Evolutionary conservation across 441 rosid genomes (phyloP).

Genomic region (Populus hybrid): DNA sequence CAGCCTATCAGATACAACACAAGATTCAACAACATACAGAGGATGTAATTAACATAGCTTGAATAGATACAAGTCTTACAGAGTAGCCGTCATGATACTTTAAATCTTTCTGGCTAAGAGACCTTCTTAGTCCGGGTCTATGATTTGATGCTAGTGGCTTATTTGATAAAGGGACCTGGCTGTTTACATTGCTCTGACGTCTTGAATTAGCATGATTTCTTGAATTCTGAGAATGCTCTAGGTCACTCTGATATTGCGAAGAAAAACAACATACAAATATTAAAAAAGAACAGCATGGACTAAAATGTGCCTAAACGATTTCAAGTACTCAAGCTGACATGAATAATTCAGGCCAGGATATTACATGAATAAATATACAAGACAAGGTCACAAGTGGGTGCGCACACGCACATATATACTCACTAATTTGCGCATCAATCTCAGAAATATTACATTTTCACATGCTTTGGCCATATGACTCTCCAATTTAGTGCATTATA

Average conservation of each 20-base stretch:
- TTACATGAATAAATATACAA: background rate
- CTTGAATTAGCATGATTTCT: conserved; percentile 34
- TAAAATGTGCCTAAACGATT: background rate
- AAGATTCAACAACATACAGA: background rate
- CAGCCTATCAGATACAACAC: conserved; percentile 3
- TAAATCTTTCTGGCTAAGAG: conserved; percentile 66
- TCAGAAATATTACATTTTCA: background rate
- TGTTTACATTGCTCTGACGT: conserved; percentile 37
- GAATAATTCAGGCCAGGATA: background rate
- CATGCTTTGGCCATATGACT: background rate
- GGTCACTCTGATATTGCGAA: conserved; percentile 65
- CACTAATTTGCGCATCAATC: background rate
- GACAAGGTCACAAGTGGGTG: no score
- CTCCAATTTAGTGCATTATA: background rate
- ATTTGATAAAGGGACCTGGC: conserved; percentile 31
- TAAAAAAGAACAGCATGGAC: conserved; percentile 4
- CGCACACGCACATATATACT: background rate
- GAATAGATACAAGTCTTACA: conserved; percentile 46
- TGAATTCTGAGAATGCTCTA: conserved; percentile 47
- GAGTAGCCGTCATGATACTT: conserved; percentile 79
- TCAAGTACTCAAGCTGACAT: background rate
- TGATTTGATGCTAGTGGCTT: conserved; percentile 41
- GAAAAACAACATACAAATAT: conserved; percentile 5
- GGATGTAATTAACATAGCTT: background rate
- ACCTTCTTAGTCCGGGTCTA: conserved; percentile 60